These are phyloP conservation scores for Bombardia bombarda DNA, from an alignment of 495 filamentous ascomycete genomes.

Conservation along the genomic window DNA sequence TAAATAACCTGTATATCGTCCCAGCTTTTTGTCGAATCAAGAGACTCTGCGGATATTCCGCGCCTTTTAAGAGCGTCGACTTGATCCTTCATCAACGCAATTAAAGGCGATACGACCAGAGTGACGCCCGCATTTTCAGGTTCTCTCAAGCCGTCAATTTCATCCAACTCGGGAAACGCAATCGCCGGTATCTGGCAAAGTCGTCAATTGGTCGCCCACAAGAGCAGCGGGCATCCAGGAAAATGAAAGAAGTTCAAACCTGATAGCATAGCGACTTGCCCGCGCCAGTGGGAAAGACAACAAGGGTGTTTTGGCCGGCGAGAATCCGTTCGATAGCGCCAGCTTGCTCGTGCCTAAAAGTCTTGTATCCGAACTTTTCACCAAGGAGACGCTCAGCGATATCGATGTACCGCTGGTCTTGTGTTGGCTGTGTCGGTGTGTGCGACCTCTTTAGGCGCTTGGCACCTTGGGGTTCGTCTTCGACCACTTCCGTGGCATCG, in stretches of 20 bases:
- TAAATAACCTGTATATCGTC: slow-evolving; percentile 38
- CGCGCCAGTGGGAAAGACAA: slow-evolving; percentile 53
- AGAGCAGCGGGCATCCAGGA: no score
- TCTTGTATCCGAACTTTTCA: slow-evolving; percentile 35
- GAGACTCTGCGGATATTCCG: slow-evolving; percentile 40
- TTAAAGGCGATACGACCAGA: slow-evolving; percentile 47
- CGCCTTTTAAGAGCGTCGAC: slow-evolving; percentile 41
- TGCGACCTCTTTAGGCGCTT: slow-evolving; percentile 2
- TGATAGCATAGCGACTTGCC: slow-evolving; percentile 52
- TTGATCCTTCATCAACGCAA: slow-evolving; percentile 54
- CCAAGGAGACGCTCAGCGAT: slow-evolving; percentile 22
- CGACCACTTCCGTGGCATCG: no score
- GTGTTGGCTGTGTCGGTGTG: not conserved
- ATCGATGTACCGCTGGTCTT: not conserved
- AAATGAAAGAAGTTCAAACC: slow-evolving; percentile 9
- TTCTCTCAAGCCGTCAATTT: slow-evolving; percentile 10
- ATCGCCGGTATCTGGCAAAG: slow-evolving; percentile 43
- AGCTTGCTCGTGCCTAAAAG: slow-evolving; percentile 48
- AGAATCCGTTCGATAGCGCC: slow-evolving; percentile 42
- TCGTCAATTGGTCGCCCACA: not conserved
- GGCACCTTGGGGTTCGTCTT: not conserved
- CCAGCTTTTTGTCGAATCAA: slow-evolving; percentile 45
- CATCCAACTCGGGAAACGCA: slow-evolving; percentile 41
- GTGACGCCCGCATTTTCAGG: slow-evolving; percentile 34
- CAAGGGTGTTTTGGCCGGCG: slow-evolving; percentile 39